Evolutionary conservation across 2,329 filamentous ascomycete species (phyloP), one percentile per base, ranked within the genome.

Genomic region (Aspergillus calidoustus): DNA sequence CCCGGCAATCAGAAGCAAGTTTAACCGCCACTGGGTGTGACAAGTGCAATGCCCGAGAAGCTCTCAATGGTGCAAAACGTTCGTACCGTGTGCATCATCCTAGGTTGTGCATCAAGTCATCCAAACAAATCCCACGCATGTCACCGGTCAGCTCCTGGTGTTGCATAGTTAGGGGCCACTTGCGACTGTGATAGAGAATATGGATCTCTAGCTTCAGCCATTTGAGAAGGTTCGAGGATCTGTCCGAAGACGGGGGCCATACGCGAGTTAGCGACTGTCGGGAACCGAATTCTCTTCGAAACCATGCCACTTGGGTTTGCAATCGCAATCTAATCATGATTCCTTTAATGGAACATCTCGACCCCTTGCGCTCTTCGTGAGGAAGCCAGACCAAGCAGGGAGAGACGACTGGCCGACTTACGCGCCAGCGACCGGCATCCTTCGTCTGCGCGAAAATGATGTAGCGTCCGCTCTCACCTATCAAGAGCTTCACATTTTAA

Each of bases 41-140:
- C 54, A 57, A 23, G 31, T 47, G 54, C n/a, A 47, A 25, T 34
- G 44, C 43, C 30, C 46, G 19, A 13, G 17, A 8, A 41, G 17
- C 51, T 31, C 49, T 60, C 52, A 60, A 57, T 57, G 59, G 62
- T 25, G 34, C 51, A 38, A 34, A 38, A 23, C 23, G 7, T 38
- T 46, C 50, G 23, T 9, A 44, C 34, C 50, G 23, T 38, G 41
- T 62, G 55, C 56, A 60, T 60, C 44, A 57, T 57, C 46, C 31
- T 43, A 17, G 43, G 63, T 60, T 31, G 57, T 47, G 60, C 57
- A 53, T 64, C 59, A 48, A 60, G 49, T 57, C 61, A 63, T 49
- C 54, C 25, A 23, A 59, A 49, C 31, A 49, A n/a, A 44, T 46
- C 28, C 25, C 31, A 41, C 47, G 7, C 44, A 43, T 52, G 34